Base-by-base conservation (phyloP, 306 rosid species). In the Ochetophila trinervis region DNA sequence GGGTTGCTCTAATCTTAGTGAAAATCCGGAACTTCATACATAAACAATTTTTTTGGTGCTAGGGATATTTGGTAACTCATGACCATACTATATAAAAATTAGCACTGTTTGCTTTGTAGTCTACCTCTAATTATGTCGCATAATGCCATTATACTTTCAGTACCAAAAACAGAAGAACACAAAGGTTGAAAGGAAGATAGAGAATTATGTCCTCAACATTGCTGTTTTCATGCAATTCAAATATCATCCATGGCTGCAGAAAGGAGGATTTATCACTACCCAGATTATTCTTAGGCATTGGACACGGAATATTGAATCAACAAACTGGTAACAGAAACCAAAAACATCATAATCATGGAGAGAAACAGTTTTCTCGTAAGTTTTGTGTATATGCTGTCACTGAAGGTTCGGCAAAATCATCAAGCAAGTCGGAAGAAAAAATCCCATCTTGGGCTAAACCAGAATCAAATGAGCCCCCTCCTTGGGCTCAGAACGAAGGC, bases 371-470 rank as follows among this genome's bases (percentile, higher is more conserved):
- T 44, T 57, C 59, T 62, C 47, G 0, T 20, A 62, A 62, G 67
- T 71, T 78, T 63, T 62, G 68, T n/a, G 82, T 83, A 6, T 86
- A 81, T 58, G 87, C 83, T 9, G 77, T 76, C 53, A 88, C 88
- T 0, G 77, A 90, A 83, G 96, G 97, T 16, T 93, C 98, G 3
- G 82, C 95, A 5, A 83, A 93, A 8, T 80, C 97, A 8, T 80
- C 97, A 2, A 79, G 82, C 72, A 86, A 87, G 69, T 89, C 97
- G 0, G 97, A 94, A 1, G 95, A 90, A 63, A 80, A 72, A 32
- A 79, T 86, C 51, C 99, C 97, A 8, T 73, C 97, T 2, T 86
- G 99, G 99, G 96, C 99, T 7, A 94, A 73, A 68, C 81, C 87
- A 0, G 97, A 86, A 27, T 84, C 99, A 2, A 88, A 83, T 18